These are phyloP conservation scores for Porogramme epimiltina DNA, from an alignment of 1,284 basidiomycete species.

Conservation along the genomic window DNA sequence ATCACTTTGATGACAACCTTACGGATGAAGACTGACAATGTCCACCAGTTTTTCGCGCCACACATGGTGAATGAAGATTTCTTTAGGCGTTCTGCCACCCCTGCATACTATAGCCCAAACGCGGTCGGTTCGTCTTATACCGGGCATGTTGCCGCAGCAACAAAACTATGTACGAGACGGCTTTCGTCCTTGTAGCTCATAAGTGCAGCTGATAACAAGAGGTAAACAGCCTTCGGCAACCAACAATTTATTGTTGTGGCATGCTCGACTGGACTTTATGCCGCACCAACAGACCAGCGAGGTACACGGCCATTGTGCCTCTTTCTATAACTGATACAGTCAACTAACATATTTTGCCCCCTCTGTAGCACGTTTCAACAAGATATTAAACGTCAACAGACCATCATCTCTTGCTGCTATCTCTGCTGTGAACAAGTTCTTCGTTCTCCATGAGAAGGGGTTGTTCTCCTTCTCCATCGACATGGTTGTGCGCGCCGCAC, in stretches of 20 bases:
- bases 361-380: conserved; percentile 53
- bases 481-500: conserved; percentile 56
- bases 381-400: conserved; percentile 50
- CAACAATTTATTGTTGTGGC: conserved; percentile 62
- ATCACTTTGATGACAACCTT: conserved; percentile 1
- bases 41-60: conserved; percentile 57
- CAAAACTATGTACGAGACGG: conserved; percentile 58
- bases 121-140: conserved; percentile 40
- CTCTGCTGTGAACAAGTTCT: conserved; percentile 62
- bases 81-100: conserved; percentile 51
- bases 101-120: conserved; percentile 19
- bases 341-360: no score
- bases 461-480: conserved; percentile 72
- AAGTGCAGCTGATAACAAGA: background rate
- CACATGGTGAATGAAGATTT: conserved; percentile 58
- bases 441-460: conserved; percentile 61
- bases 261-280: conserved; percentile 67
- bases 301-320: conserved; percentile 27
- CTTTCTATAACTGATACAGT: no score
- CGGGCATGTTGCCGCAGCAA: conserved; percentile 59
- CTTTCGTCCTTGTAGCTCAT: background rate
- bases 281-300: conserved; percentile 52
- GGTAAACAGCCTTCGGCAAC: conserved; percentile 45
- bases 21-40: background rate
- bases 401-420: conserved; percentile 57